Percentiles rank a stretch among this genome's conserved stretches.
Conservation (phyloP, 331 rosid genomes). For the Acacia pycnantha region DNA sequence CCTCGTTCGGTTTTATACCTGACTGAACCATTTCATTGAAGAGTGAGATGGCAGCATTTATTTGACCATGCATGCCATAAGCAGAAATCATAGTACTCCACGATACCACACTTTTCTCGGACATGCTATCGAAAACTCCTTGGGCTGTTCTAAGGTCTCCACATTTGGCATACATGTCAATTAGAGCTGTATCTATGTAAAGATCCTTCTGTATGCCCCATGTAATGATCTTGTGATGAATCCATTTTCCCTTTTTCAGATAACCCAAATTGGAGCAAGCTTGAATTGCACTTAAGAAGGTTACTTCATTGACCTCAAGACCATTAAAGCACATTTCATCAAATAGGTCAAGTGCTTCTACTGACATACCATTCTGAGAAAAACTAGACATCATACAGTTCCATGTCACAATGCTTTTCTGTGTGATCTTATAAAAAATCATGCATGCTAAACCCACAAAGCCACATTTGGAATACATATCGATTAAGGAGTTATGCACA, state of each 20-base stretch:
- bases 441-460: slow-evolving; percentile 52
- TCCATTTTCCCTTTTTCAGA: slow-evolving; percentile 86
- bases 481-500: slow-evolving; percentile 76
- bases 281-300: slow-evolving; percentile 77
- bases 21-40: slow-evolving; percentile 60
- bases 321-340: slow-evolving; percentile 57
- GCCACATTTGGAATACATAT: slow-evolving; percentile 90
- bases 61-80: slow-evolving; percentile 77
- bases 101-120: slow-evolving; percentile 71
- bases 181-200: slow-evolving; percentile 64
- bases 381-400: slow-evolving; percentile 85
- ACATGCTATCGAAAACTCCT: slow-evolving; percentile 57
- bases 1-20: slow-evolving; percentile 68
- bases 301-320: slow-evolving; percentile 65
- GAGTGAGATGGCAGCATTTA: slow-evolving; percentile 53
- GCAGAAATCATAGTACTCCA: slow-evolving; percentile 92
- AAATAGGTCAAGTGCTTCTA: slow-evolving; percentile 70
- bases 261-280: slow-evolving; percentile 85
- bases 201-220: slow-evolving; percentile 50
- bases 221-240: slow-evolving; percentile 75
- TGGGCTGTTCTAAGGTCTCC: slow-evolving; percentile 72
- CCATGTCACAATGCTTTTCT: slow-evolving; percentile 70
- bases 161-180: slow-evolving; percentile 88
- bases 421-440: slow-evolving; percentile 48
- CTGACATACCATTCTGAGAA: slow-evolving; percentile 69